Evolutionary conservation across 1,284 basidiomycete genomes (phyloP), one percentile per base, ranked within the genome.

Genomic region (Phellinidium pouzarii): DNA sequence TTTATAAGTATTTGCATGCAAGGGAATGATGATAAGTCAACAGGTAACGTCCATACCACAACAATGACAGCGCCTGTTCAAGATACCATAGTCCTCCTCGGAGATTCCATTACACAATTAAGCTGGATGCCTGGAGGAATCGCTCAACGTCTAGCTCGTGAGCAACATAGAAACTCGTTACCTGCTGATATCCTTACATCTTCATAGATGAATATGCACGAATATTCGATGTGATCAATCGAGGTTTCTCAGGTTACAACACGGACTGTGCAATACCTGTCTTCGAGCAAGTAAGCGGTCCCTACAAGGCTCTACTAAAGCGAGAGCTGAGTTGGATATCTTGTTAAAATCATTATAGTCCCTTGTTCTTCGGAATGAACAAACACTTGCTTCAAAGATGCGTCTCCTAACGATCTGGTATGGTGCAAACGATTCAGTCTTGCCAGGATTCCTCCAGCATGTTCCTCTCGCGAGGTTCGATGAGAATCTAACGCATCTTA

Each of bases 331-430:
- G n/a, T n/a, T n/a, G n/a, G n/a, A 48, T 42, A 41, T 41, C 27
- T 11, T 29, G 20, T 5, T 14, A 23, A 17, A 20, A 9, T 17
- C 2, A 12, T 31, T 12, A 3, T 7, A 55, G 53, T 55, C 43
- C 34, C 53, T 54, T 12, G 40, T 34, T 27, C 40, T 74, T 52
- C 70, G 71, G 58, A 62, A 73, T n/a, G 71, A 77, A 48, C 73
- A 74, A 48, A 63, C 67, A 42, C 69, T 74, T 44, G 71, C 71
- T 43, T 79, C 78, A n/a, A 81, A 78, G 56, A 76, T 92, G 43
- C 79, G 78, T 44, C 67, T 94, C 19, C 71, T 94, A 55, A 81
- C 80, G 9, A 84, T 95, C 63, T 95, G 91, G 91, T 90, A 88
- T 59, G 92, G 91, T 47, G 89, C 90, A 8, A 94, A 94, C 66